These are phyloP conservation scores for Colletotrichum tabaci DNA, from an alignment of 2,329 filamentous ascomycete species.

Conservation along the genomic window DNA sequence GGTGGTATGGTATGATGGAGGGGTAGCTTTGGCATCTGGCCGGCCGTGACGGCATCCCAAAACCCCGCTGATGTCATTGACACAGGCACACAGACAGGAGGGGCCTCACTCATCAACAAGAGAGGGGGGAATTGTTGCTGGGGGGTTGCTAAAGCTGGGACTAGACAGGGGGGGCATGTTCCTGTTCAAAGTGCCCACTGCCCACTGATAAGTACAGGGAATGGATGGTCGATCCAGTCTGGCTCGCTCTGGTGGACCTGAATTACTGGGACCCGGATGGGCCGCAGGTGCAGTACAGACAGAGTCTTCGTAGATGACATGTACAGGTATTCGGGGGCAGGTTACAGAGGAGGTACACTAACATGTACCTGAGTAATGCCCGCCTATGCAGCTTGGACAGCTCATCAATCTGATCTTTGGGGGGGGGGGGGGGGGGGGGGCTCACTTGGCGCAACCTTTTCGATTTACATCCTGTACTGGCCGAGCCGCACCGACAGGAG, in stretches of 20 bases:
- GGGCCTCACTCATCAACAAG: conserved; percentile 32
- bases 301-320: too few species aligned
- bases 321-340: too few species aligned
- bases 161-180: neutral
- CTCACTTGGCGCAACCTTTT: conserved; percentile 3
- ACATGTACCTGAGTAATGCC: conserved; percentile 19
- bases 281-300: conserved; percentile 15
- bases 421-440: neutral
- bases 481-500: neutral
- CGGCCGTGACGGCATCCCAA: conserved; percentile 36
- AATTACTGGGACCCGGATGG: conserved; percentile 35
- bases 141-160: neutral
- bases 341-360: neutral
- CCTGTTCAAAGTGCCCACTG: too few species aligned
- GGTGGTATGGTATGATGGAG: conserved; percentile 33
- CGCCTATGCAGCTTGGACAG: conserved; percentile 23
- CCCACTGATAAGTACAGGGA: too few species aligned
- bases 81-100: conserved; percentile 18
- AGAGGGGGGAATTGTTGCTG: too few species aligned
- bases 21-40: conserved; percentile 34
- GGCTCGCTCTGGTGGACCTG: conserved; percentile 17
- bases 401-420: conserved; percentile 19
- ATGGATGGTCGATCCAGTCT: too few species aligned
- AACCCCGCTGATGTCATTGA: conserved; percentile 42
- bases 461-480: neutral